Evolutionary conservation across 345 rosid species (phyloP), one percentile per base, ranked within the genome.

Genomic region (Hibiscus syriacus): DNA sequence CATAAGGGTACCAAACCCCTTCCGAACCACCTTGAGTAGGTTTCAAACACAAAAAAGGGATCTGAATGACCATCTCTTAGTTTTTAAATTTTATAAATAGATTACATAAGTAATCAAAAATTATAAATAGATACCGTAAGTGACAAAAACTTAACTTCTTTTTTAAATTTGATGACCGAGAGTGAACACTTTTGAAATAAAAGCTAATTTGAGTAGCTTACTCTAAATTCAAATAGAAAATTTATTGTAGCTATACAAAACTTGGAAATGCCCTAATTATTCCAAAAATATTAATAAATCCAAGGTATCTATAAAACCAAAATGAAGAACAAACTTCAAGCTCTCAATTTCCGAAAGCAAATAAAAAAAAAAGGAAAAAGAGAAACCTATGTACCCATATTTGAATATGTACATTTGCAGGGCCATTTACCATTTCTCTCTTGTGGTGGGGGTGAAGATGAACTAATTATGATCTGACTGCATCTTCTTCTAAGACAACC

Each of bases 331-430:
- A 50, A 50, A 20, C 26, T 50, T 52, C 25, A 39, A 41, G 23
- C 23, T 48, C 53, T 45, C 20, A 48, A 5, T 48, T 48, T n/a
- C 25, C 4, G 26, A 19, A 50, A 52, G 11, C 2, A n/a, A 8
- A 39, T 1, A n/a, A 41, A 25, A 55, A 53, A n/a, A 30, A 30
- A 1, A 34, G 3, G 7, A 9, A 34, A 7, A 34, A 34, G 38
- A n/a, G 13, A 12, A 29, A 29, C 56, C 27, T 52, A 20, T 20
- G 27, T 63, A 26, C 74, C 75, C 55, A 72, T 45, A 62, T 45
- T 34, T 78, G 43, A 68, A 50, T 74, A 76, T 80, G 62, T 84
- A 78, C 84, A 82, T 55, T 82, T 82, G 73, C 56, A 71, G 74
- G 62, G 75, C 56, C 41, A 64, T 65, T 64, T 17, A 29, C 55